Evolutionary conservation across 2,329 filamentous ascomycete species (phyloP).

Genomic region (Massarina eburnea): DNA sequence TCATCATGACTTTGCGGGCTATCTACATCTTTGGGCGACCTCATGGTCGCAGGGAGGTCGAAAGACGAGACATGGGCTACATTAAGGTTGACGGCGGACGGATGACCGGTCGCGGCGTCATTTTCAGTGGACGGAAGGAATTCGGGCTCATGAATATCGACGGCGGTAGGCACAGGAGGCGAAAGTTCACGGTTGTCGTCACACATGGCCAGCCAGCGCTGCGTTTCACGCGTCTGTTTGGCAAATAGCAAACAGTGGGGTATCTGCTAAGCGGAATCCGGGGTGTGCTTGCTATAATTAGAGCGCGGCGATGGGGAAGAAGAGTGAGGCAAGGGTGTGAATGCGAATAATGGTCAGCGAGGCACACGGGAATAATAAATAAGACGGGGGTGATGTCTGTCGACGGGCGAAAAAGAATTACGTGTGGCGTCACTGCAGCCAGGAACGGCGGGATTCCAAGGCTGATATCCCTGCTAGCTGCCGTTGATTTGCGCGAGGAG

Average conservation of each 20-base stretch:
- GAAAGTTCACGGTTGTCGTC: slow-evolving; percentile 14
- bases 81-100: background rate
- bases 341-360: background rate
- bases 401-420: background rate
- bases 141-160: slow-evolving; percentile 23
- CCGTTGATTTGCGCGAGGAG: slow-evolving; percentile 1
- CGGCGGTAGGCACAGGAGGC: slow-evolving; percentile 18
- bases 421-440: slow-evolving; percentile 9
- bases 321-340: background rate
- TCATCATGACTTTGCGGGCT: background rate
- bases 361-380: too few species aligned
- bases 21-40: background rate
- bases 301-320: too few species aligned
- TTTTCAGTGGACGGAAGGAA: slow-evolving; percentile 14
- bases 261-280: too few species aligned
- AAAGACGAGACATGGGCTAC: background rate
- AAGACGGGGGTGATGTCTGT: too few species aligned
- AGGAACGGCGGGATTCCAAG: slow-evolving; percentile 14
- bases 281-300: too few species aligned
- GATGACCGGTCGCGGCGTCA: background rate
- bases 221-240: too few species aligned
- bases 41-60: background rate
- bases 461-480: slow-evolving; percentile 6
- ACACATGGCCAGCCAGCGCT: slow-evolving; percentile 16
- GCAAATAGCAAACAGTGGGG: background rate